Evolutionary conservation across 345 rosid species (phyloP), one percentile per base, ranked within the genome.

Genomic region (Turritis glabra): DNA sequence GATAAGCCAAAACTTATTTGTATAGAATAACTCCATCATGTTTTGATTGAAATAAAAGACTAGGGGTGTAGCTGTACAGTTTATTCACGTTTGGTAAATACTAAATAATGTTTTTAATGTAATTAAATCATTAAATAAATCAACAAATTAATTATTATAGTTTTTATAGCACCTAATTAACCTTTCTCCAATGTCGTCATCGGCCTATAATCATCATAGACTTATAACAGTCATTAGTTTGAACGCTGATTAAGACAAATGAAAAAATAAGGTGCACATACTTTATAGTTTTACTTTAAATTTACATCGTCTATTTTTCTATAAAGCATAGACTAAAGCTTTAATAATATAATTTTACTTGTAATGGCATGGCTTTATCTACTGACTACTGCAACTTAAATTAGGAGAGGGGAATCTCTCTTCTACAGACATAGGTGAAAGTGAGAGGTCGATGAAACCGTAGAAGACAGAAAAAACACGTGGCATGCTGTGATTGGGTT

Each of bases 371-470:
- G 29, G 18, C 51, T 40, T 15, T 38, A 48, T 69, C 22, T 44
- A 62, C 80, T 32, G 71, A 46, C 27, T 2, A 52, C 44, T 58
- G 63, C 26, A 58, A 58, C 44, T 19, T 33, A 58, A 58, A 19
- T 35, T 58, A 14, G 30, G 56, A 53, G 44, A 55, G 60, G 71
- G 71, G 71, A 77, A 77, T 77, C 71, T 70, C 64, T 62, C 57
- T 69, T n/a, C 23, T 46, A 19, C 35, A 55, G 52, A 70, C 75
- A 67, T 27, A 56, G 25, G 30, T 60, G 79, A 76, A 43, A 76
- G 58, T 43, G 75, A 76, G 51, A 41, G 41, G 79, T 76, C 79
- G 56, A 47, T 7, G 64, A 69, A 43, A 53, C 56, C 32, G 50
- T 60, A 69, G 50, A 53, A 23, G 69, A 69, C 57, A 12, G 25